These are phyloP conservation scores for Acmispon strigosus DNA, from an alignment of 306 rosid genomes.

Conservation along the genomic window DNA sequence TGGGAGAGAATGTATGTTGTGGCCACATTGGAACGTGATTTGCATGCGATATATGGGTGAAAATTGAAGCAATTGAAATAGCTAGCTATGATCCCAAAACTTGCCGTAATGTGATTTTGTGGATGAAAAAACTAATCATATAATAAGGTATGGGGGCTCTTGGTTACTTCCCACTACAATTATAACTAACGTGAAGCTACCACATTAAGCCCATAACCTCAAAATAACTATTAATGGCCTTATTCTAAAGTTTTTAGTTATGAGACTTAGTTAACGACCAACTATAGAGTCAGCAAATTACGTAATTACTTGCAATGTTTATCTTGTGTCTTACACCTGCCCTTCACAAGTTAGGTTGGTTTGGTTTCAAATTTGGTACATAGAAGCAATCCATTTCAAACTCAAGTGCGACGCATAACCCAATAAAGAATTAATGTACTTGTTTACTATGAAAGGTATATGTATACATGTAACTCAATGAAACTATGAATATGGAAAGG, in stretches of 20 bases:
- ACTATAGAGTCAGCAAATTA: background rate
- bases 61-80: background rate
- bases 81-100: background rate
- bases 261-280: background rate
- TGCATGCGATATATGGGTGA: constrained; percentile 20
- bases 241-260: background rate
- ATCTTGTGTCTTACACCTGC: constrained; percentile 9
- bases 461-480: background rate
- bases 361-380: constrained; percentile 34
- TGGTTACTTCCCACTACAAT: background rate
- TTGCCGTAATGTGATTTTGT: background rate
- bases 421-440: background rate
- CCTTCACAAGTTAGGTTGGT: constrained; percentile 35
- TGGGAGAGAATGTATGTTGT: background rate
- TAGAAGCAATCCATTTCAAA: constrained; percentile 15
- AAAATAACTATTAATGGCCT: background rate
- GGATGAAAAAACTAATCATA: background rate
- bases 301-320: background rate
- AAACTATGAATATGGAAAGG: background rate
- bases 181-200: background rate
- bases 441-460: background rate
- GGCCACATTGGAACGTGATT: constrained; percentile 16
- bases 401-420: background rate
- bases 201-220: background rate
- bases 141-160: constrained; percentile 4